Base-by-base conservation (phyloP, 352 stramenopile genomes). In the Globisporangium spiculum region DNA sequence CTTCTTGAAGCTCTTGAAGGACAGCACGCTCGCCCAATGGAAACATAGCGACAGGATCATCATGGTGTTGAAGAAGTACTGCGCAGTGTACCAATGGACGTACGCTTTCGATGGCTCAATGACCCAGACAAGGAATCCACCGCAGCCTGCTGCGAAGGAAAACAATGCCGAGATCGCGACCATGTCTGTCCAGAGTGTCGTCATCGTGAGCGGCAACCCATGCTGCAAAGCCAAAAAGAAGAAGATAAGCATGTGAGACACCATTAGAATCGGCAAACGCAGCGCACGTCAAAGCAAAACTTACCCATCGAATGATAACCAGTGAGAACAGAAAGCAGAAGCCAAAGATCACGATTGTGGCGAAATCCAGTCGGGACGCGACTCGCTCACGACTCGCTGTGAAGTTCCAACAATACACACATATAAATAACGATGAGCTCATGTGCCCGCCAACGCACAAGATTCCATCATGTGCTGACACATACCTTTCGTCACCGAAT, bases 1-100 rank as follows among this genome's bases (percentile, higher is more conserved):
- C 70, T 96, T 96, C 69, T 94, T 94, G 66, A 96, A 96, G 46
- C 81, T 86, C 73, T 93, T 91, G 72, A 94, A 92, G 14, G 86
- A 89, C 16, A 96, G 71, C 12, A 96, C 88, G 41, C 83, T 90
- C 4, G 86, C 82, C 85, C 82, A 96, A 66, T 96, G 88, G 63
- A 96, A 96, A 62, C 88, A 94, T n/a, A 96, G 60, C 67, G 88
- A 91, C 66, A 96, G 56, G 68, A 96, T 89, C 86, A 94, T 96
- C 22, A 90, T 78, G 7, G 81, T 88, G 69, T 91, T 93, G 75
- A 96, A 96, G 66, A 93, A 94, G 63, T 94, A 96, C 76, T 96
- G 88, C 8, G 83, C 84, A 24, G 86, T 88, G 65, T 90, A 92
- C 81, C 88, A 92, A 63, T 94, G 88, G 30, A 94, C 85, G 46